Percentiles rank a stretch among this genome's conserved stretches.
phyloP scores from a whole-genome alignment of 805 yeast species.

The Metschnikowia lunata region DNA sequence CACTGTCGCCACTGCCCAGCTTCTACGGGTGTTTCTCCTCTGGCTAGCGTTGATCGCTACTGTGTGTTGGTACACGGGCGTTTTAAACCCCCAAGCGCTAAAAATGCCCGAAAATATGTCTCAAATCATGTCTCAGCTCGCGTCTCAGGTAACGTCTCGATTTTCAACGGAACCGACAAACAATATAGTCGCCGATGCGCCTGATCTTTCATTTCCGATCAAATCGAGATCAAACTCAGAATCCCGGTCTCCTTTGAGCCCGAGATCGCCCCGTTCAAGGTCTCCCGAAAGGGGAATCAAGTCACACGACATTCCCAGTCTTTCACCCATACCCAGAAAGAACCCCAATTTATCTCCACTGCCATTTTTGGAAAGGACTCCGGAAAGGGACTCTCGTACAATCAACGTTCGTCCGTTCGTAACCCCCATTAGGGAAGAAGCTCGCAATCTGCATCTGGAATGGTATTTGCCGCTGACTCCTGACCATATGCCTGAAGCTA shows the following conservation, averaged over 20 bases:
- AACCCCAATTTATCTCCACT: too few species aligned
- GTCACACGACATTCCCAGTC: background rate
- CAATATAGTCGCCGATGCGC: background rate
- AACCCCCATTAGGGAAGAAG: conserved; percentile 7
- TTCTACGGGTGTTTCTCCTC: conserved; percentile 21
- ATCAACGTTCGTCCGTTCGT: conserved; percentile 10
- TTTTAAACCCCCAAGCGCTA: conserved; percentile 3
- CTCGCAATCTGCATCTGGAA: background rate
- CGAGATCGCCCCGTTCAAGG: conserved; percentile 2
- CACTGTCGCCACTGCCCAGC: conserved; percentile 16
- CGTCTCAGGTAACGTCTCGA: too few species aligned
- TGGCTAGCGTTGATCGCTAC: conserved; percentile 24
- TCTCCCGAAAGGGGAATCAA: background rate
- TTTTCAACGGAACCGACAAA: too few species aligned
- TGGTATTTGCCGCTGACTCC: too few species aligned
- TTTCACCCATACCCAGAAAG: background rate
- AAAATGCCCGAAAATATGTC: background rate
- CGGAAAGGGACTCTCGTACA: background rate
- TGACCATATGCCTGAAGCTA: too few species aligned
- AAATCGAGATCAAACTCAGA: background rate
- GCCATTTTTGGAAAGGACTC: too few species aligned
- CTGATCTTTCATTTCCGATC: background rate
- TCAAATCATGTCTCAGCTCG: background rate
- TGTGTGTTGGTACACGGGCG: conserved; percentile 29
- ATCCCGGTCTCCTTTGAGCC: background rate